Base-by-base conservation (phyloP, 83 land plant species). In the Picea engelmannii region DNA sequence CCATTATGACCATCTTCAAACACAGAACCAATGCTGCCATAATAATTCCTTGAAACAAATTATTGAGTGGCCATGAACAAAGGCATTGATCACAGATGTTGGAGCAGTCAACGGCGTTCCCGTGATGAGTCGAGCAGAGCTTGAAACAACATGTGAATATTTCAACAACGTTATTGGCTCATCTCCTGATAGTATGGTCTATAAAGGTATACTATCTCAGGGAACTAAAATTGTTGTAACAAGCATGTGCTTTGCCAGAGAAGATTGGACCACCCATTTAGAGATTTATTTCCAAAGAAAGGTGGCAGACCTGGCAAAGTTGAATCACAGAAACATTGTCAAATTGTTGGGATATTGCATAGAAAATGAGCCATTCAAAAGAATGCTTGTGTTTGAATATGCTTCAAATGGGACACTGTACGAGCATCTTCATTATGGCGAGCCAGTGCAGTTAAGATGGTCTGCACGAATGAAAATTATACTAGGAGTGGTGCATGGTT, bases 361-460 rank as follows among this genome's bases (percentile, higher is more conserved):
- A 62, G 92, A 92, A 75, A 91, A 92, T 24, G 84, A 85, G 18
- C 95, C 98, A 16, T 96, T 96, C 75, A 83, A 89, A 11, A 81
- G 98, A 44, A 94, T 96, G 95, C 88, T 96, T 83, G 90, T 96
- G 27, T 96, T 92, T 79, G 98, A 96, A 80, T 96, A 92, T 87
- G 91, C 96, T 81, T 88, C 95, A 35, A 92, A 92, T 81, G 98
- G 98, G 67, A 96, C 95, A 9, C 83, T 96, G 11, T 87, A 85
- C 81, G 98, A 96, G 71, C 98, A 92, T 81, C 61, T 96, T 61
- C 98, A 94, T 66, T 80, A 94, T 94, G 66, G 80, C 88, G 84
- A 18, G 16, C 4, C 42, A 63, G 18, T 2, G 23, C 4, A 65
- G 66, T 83, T 20, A 11, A 55, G 2, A 2, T 63, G 40, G 81